These are phyloP conservation scores for Leccinum holopus DNA, from an alignment of 1,284 basidiomycete genomes.

Conservation along the genomic window DNA sequence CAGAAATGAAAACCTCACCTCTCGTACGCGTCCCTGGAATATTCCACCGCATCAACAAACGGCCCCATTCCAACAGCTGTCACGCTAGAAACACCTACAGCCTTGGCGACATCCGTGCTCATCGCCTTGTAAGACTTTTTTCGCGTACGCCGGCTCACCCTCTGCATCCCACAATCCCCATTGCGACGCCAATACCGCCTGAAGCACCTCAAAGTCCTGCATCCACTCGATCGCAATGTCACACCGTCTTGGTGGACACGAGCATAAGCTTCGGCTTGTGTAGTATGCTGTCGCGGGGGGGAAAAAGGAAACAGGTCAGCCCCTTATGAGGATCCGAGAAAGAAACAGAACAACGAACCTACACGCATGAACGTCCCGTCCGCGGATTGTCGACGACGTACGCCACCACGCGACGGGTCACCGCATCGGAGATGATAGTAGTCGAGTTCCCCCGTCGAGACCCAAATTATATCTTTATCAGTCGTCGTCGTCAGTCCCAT, in stretches of 20 bases:
- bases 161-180: slow-evolving; percentile 70
- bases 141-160: slow-evolving; percentile 97
- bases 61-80: slow-evolving; percentile 91
- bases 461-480: slow-evolving; percentile 93
- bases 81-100: slow-evolving; percentile 94
- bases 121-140: slow-evolving; percentile 91
- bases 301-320: neutral
- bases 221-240: slow-evolving; percentile 95
- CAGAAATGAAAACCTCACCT: slow-evolving; percentile 48
- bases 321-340: neutral
- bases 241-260: slow-evolving; percentile 98
- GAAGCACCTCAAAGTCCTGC: slow-evolving; percentile 93
- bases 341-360: slow-evolving; percentile 53
- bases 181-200: slow-evolving; percentile 67
- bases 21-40: slow-evolving; percentile 85
- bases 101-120: slow-evolving; percentile 50
- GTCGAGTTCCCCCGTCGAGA: slow-evolving; percentile 98
- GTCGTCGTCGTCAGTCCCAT: slow-evolving; percentile 12
- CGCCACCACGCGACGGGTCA: slow-evolving; percentile 83
- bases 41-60: slow-evolving; percentile 90
- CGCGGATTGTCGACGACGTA: slow-evolving; percentile 98
- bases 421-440: slow-evolving; percentile 91
- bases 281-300: slow-evolving; percentile 65
- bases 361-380: slow-evolving; percentile 97
- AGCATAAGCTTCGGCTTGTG: slow-evolving; percentile 98